These are phyloP conservation scores for Paradendryphiella salina DNA, from an alignment of 2,329 filamentous ascomycete genomes.

Conservation along the genomic window DNA sequence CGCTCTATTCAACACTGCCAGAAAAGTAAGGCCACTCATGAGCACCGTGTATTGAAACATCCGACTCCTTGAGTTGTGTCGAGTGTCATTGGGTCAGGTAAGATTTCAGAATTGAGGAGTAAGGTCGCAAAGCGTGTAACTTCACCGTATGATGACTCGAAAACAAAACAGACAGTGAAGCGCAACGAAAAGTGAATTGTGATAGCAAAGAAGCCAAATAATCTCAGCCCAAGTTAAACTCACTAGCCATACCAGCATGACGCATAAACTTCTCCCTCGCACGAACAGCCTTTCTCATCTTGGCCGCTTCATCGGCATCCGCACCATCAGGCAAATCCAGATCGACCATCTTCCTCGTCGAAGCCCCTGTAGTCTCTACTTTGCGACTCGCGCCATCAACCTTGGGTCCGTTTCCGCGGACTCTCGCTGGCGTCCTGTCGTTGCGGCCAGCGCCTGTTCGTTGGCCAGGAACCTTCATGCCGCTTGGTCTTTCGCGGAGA, in stretches of 20 bases:
- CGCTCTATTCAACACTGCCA: no score
- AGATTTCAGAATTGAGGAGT: neutral
- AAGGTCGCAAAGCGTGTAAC: neutral
- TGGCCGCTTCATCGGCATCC: slow-evolving; percentile 62
- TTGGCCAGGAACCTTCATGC: slow-evolving; percentile 64
- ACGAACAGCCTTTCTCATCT: slow-evolving; percentile 62
- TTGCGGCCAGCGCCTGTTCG: slow-evolving; percentile 50
- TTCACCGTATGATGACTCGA: slow-evolving; percentile 1
- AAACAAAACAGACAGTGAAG: no score
- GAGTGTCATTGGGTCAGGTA: slow-evolving; percentile 12
- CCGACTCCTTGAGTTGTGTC: no score
- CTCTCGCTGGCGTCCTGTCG: slow-evolving; percentile 45
- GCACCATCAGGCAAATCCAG: slow-evolving; percentile 46
- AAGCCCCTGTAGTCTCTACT: slow-evolving; percentile 24
- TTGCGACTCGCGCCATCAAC: slow-evolving; percentile 47
- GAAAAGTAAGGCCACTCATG: neutral
- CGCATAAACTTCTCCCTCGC: slow-evolving; percentile 51
- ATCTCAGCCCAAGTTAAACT: slow-evolving; percentile 68
- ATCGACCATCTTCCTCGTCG: slow-evolving; percentile 28
- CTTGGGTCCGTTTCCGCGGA: slow-evolving; percentile 40
- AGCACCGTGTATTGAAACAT: neutral
- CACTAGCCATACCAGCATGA: slow-evolving; percentile 60
- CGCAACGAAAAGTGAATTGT: neutral
- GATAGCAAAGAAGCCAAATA: neutral
- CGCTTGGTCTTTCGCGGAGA: slow-evolving; percentile 82